A percentile compares a stretch with the other conserved stretches of the same genome.
Evolutionary conservation across 2,329 filamentous ascomycete species (phyloP).

Genomic region (Akanthomyces uredinophilus): DNA sequence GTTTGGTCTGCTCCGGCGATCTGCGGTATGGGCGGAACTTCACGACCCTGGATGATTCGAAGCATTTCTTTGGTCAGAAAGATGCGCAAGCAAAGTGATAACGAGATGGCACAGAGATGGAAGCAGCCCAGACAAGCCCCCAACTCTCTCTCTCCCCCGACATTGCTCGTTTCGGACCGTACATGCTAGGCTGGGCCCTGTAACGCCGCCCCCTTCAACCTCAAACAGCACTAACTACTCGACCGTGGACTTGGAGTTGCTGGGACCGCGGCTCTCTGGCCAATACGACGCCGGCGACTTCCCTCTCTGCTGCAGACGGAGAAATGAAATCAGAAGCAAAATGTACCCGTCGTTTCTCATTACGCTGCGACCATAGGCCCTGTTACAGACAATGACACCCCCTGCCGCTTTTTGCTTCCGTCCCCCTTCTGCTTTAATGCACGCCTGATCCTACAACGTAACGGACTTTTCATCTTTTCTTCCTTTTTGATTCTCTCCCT

Average conservation of each 20-base stretch:
- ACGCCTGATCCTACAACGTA: background rate
- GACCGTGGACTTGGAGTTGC: background rate
- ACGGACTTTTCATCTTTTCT: background rate
- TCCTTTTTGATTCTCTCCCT: background rate
- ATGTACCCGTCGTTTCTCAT: background rate
- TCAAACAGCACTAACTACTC: conserved; percentile 7
- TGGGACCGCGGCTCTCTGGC: background rate
- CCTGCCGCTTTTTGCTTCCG: background rate
- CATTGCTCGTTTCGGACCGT: conserved; percentile 7
- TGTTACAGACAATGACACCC: background rate
- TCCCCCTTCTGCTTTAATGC: background rate
- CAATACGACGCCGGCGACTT: background rate
- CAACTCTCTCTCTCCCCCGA: background rate
- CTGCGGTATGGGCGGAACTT: too few species aligned
- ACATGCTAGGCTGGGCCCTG: background rate
- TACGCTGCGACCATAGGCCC: background rate
- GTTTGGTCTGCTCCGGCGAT: background rate
- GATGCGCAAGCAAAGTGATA: background rate
- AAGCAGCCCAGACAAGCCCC: too few species aligned
- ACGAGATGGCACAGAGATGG: too few species aligned
- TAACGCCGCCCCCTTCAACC: background rate
- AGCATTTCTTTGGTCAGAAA: background rate
- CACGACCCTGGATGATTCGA: background rate
- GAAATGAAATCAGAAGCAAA: background rate
- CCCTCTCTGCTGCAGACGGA: too few species aligned